Base-by-base conservation (phyloP, 371 early-diverging fungal species). In the Zopfochytrium polystomum region DNA sequence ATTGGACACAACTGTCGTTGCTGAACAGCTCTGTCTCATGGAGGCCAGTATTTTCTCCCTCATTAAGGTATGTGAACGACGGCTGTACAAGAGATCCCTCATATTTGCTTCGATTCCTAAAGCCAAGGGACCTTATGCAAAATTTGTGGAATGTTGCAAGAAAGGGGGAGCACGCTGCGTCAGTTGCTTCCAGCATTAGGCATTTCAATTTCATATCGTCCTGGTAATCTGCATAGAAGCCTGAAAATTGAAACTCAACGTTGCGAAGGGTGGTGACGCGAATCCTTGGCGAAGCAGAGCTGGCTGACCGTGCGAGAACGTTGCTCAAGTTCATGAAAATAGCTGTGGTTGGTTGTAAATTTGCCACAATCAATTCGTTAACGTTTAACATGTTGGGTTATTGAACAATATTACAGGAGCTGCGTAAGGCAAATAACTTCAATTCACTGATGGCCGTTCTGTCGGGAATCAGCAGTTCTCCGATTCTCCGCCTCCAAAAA, bases 181-280 rank as follows among this genome's bases (percentile, higher is more conserved):
- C 54, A 6, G 62, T 62, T 22, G 49, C 62, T 29, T 50, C 50
- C 15, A 70, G 70, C 48, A 68, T 78, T 33, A 60, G 62, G 20
- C 74, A 75, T 55, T 74, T 74, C 58, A 77, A 77, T 52, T 72
- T 63, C 23, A 71, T 75, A 15, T 74, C 78, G 7, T 59, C 77
- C 2, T 76, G 77, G 76, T 75, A 55, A 1, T 52, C 22, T 49
- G 23, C 26, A 5, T 27, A 44, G 7, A 20, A 25, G 7, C 13
- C 25, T 33, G 20, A n/a, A 31, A 22, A 63, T 31, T 52, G 18
- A 52, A 11, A 11, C 31, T 27, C 38, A 26, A 6, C 48, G 31
- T 0, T 6, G 32, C 35, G 13, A 55, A 73, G 72, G 78, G 78
- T 76, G 2, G 62, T 65, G 3, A 70, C 78, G 2, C 46, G 63